A percentile compares a stretch with the other conserved stretches of the same genome.
Conservation (phyloP, 1,284 basidiomycete genomes). For the Ganoderma resinaceum region DNA sequence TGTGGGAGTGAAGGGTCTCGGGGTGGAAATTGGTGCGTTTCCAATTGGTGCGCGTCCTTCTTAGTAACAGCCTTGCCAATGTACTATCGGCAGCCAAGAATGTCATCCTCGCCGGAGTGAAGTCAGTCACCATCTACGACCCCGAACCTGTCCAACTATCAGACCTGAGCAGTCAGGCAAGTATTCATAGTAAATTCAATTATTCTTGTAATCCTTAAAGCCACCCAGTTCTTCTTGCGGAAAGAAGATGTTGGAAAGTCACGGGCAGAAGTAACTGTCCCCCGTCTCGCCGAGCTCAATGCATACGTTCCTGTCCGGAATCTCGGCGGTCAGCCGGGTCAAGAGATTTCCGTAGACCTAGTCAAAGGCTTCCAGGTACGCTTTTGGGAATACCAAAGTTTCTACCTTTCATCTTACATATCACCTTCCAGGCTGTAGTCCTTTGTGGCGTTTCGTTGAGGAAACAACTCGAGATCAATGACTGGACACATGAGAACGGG, state of each 20-base stretch:
- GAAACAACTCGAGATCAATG: slow-evolving; percentile 95
- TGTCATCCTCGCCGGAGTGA: slow-evolving; percentile 94
- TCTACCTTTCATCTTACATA: neutral
- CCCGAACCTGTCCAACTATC: slow-evolving; percentile 87
- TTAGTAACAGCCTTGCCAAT: neutral
- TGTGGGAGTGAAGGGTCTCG: slow-evolving; percentile 92
- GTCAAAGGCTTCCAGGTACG: slow-evolving; percentile 89
- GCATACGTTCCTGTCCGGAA: slow-evolving; percentile 94
- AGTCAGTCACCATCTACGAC: slow-evolving; percentile 97
- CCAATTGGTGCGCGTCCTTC: slow-evolving; percentile 9
- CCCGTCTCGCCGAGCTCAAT: slow-evolving; percentile 95
- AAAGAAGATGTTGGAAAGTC: slow-evolving; percentile 88
- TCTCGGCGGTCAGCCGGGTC: slow-evolving; percentile 72
- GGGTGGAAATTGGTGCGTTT: slow-evolving; percentile 90
- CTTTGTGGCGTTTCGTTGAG: slow-evolving; percentile 80
- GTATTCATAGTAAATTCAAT: slow-evolving; percentile 31
- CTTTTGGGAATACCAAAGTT: neutral
- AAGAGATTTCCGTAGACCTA: slow-evolving; percentile 80
- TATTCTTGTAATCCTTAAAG: slow-evolving; percentile 8
- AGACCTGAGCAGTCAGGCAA: slow-evolving; percentile 93
- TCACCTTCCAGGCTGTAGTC: slow-evolving; percentile 78
- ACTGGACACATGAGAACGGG: slow-evolving; percentile 89
- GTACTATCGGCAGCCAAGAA: slow-evolving; percentile 85
- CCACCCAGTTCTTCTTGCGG: slow-evolving; percentile 89
- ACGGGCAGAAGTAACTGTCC: slow-evolving; percentile 85